Percentiles rank a stretch among this genome's conserved stretches.
These are phyloP conservation scores for Cudoniella acicularis DNA, from an alignment of 495 filamentous ascomycete genomes.

Conservation along the genomic window DNA sequence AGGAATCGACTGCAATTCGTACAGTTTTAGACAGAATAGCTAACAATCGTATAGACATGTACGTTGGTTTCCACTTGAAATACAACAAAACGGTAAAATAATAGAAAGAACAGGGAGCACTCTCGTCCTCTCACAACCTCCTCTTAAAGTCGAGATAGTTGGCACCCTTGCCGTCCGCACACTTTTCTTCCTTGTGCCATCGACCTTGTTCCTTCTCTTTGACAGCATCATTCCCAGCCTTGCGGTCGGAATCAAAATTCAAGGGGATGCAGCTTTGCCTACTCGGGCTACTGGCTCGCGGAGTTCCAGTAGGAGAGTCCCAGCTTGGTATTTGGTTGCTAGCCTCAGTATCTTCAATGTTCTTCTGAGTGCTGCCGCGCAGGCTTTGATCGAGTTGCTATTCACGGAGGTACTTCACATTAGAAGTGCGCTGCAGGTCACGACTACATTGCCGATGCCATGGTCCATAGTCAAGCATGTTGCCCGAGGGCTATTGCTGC, in stretches of 20 bases:
- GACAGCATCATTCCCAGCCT: constrained; percentile 67
- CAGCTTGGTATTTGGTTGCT: constrained; percentile 45
- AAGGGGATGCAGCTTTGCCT: constrained; percentile 61
- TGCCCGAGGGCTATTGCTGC: constrained; percentile 42
- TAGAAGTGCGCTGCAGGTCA: constrained; percentile 55
- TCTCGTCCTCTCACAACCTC: constrained; percentile 70
- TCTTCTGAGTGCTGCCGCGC: constrained; percentile 48
- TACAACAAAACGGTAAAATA: constrained; percentile 18
- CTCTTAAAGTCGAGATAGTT: constrained; percentile 71
- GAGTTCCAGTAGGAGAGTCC: constrained; percentile 20
- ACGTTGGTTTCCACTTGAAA: not conserved
- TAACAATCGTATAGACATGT: constrained; percentile 1
- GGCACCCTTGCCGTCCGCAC: constrained; percentile 65
- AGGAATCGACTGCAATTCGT: not conserved
- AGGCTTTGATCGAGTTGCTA: constrained; percentile 54
- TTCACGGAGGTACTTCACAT: constrained; percentile 46
- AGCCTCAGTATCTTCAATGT: constrained; percentile 65
- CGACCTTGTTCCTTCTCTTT: constrained; percentile 68
- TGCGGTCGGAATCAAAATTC: constrained; percentile 63
- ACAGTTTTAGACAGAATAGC: not conserved
- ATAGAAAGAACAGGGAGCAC: constrained; percentile 67
- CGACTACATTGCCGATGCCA: constrained; percentile 56
- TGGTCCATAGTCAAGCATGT: constrained; percentile 56
- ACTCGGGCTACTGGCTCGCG: constrained; percentile 41
- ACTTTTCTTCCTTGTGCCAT: constrained; percentile 70